phyloP scores from a whole-genome alignment of 2,329 filamentous ascomycete species.

The Venturiaceae sp. region DNA sequence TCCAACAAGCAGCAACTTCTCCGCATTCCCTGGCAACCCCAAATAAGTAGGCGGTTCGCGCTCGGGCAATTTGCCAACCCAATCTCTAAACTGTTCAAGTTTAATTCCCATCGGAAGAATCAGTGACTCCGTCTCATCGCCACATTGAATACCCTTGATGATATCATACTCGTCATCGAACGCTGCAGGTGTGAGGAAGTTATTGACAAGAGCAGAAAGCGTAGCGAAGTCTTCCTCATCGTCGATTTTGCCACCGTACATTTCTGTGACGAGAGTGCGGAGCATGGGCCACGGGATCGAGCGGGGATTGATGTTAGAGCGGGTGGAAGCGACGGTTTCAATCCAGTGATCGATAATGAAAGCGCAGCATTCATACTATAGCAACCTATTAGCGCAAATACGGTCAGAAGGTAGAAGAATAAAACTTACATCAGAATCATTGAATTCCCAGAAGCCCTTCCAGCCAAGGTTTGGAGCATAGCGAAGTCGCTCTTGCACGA shows the following conservation, averaged over 20 bases:
- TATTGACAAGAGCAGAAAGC: conserved; percentile 62
- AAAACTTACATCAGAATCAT: conserved; percentile 87
- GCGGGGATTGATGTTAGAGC: conserved; percentile 85
- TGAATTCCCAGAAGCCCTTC: conserved; percentile 99
- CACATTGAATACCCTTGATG: conserved; percentile 54
- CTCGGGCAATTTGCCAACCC: conserved; percentile 89
- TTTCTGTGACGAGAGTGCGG: conserved; percentile 80
- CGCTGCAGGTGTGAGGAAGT: conserved; percentile 74
- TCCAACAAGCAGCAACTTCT: conserved; percentile 86
- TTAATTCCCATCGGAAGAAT: conserved; percentile 71
- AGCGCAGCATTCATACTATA: conserved; percentile 88
- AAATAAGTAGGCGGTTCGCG: conserved; percentile 93
- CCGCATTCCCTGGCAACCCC: conserved; percentile 86
- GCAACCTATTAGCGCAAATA: conserved; percentile 19
- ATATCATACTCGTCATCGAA: conserved; percentile 91
- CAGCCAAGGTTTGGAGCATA: conserved; percentile 92
- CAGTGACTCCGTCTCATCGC: conserved; percentile 50
- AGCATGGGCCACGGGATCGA: conserved; percentile 98
- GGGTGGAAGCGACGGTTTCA: conserved; percentile 68
- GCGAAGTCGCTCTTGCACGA: conserved; percentile 86
- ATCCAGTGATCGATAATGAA: conserved; percentile 96
- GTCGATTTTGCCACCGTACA: conserved; percentile 96
- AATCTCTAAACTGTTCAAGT: conserved; percentile 76
- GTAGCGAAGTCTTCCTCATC: conserved; percentile 73
- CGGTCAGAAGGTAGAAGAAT: conserved; percentile 4